These are phyloP conservation scores for Heterobasidion occidentale DNA, from an alignment of 1,284 basidiomycete species.

Conservation along the genomic window DNA sequence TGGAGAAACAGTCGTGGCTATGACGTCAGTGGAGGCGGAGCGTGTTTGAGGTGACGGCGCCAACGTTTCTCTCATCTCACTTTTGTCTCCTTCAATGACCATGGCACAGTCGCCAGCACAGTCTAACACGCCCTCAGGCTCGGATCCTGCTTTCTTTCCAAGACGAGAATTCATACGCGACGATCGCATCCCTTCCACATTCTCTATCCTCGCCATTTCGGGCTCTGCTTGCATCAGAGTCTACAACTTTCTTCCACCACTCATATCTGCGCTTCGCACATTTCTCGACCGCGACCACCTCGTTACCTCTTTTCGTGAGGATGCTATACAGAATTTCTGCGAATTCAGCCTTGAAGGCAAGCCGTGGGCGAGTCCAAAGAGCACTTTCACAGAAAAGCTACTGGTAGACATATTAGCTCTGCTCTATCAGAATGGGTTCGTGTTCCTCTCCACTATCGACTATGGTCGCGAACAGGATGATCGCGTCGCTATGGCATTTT, in stretches of 20 bases:
- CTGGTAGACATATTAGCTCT: constrained; percentile 57
- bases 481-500: constrained; percentile 61
- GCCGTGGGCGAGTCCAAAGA: constrained; percentile 66
- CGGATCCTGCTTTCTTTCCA: constrained; percentile 40
- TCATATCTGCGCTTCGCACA: constrained; percentile 44
- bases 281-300: constrained; percentile 42
- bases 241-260: constrained; percentile 52
- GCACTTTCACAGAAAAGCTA: constrained; percentile 54
- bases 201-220: constrained; percentile 61
- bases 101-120: constrained; percentile 7
- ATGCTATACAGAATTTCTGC: constrained; percentile 47
- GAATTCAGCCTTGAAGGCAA: constrained; percentile 61
- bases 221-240: constrained; percentile 54
- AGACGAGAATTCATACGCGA: constrained; percentile 64
- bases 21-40: background rate
- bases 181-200: constrained; percentile 45
- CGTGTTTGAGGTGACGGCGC: background rate
- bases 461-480: constrained; percentile 73
- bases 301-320: constrained; percentile 44
- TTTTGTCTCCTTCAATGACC: background rate
- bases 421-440: constrained; percentile 55
- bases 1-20: background rate
- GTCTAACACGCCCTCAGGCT: constrained; percentile 14
- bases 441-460: constrained; percentile 61
- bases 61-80: background rate